Conservation (phyloP, 1,139 yeast species). For the Wickerhamomyces sp. region DNA sequence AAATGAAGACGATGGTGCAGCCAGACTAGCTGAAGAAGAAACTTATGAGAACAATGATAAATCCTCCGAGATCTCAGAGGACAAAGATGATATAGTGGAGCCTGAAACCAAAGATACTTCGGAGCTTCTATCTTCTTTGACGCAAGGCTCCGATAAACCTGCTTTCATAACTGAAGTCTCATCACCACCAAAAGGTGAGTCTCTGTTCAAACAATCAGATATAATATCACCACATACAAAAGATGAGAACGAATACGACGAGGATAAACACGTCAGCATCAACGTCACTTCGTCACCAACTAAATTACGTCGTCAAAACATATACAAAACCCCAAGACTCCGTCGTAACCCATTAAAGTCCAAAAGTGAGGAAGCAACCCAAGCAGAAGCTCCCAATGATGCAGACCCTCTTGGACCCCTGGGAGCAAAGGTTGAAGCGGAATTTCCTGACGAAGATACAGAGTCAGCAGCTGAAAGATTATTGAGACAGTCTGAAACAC, state of each 20-base stretch:
- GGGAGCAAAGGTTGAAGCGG: constrained; percentile 24
- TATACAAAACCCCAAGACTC: constrained; percentile 44
- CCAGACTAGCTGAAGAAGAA: neutral
- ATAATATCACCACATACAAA: constrained; percentile 6
- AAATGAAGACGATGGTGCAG: constrained; percentile 6
- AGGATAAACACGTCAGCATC: constrained; percentile 1
- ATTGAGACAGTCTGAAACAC: constrained; percentile 43
- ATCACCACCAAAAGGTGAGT: constrained; percentile 22
- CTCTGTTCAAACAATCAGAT: constrained; percentile 18
- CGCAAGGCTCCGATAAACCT: constrained; percentile 20
- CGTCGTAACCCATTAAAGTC: constrained; percentile 19
- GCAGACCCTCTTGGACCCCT: constrained; percentile 39
- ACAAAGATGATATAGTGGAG: neutral
- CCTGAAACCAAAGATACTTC: constrained; percentile 13
- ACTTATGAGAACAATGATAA: neutral
- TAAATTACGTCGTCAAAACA: constrained; percentile 27
- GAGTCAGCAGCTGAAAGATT: constrained; percentile 24
- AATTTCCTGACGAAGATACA: constrained; percentile 2
- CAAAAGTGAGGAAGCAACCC: neutral
- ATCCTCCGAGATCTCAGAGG: neutral
- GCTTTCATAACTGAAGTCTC: constrained; percentile 14
- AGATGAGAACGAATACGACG: constrained; percentile 1
- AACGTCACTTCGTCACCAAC: constrained; percentile 29
- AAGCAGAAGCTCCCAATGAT: neutral
- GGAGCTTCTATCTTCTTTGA: constrained; percentile 27